phyloP scores from a whole-genome alignment of 345 rosid species.

The Cardamine occulta region DNA sequence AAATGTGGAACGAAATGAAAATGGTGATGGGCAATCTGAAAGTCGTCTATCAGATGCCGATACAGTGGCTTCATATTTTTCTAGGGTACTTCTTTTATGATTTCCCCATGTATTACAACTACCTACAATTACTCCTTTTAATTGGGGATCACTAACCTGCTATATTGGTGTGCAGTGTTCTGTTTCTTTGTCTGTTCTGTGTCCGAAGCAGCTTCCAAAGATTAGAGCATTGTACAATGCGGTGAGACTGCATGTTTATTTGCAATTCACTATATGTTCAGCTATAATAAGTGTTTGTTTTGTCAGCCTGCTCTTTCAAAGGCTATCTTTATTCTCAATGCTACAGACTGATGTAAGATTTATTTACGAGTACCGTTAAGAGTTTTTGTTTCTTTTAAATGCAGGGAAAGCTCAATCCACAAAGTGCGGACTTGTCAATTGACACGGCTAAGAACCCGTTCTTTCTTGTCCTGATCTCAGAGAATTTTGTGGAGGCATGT shows the following conservation, averaged over 20 bases:
- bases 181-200: conserved; percentile 83
- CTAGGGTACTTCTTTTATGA: conserved; percentile 54
- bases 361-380: conserved; percentile 5
- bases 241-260: conserved; percentile 53
- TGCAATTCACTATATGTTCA: conserved; percentile 16
- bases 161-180: conserved; percentile 61
- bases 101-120: conserved; percentile 14
- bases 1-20: conserved; percentile 65
- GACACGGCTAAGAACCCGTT: conserved; percentile 73
- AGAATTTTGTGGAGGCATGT: conserved; percentile 88
- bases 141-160: conserved; percentile 38
- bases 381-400: conserved; percentile 23
- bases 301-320: conserved; percentile 24
- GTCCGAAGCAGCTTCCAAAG: conserved; percentile 91
- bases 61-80: conserved; percentile 76
- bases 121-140: background rate
- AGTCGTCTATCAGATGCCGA: conserved; percentile 88
- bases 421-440: conserved; percentile 68
- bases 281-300: conserved; percentile 8
- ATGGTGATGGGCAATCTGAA: conserved; percentile 61
- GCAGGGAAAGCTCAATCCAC: conserved; percentile 79
- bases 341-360: conserved; percentile 31
- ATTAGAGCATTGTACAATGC: conserved; percentile 78
- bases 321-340: conserved; percentile 10
- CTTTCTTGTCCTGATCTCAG: conserved; percentile 84